Conservation (phyloP, 1,284 basidiomycete species). For the Leccinum subrobustum region DNA sequence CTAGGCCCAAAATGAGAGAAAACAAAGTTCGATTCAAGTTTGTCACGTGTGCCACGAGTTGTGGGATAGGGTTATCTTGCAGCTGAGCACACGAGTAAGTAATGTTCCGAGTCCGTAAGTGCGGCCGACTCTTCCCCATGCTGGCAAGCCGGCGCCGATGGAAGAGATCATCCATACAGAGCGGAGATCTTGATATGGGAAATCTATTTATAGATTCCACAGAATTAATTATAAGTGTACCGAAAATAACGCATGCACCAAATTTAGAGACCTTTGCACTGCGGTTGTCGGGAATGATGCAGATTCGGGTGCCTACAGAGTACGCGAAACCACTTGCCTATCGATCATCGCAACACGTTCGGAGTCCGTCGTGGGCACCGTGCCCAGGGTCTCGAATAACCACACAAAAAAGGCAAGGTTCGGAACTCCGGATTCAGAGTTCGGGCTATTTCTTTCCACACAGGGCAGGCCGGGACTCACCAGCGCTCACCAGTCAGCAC, state of each 20-base stretch:
- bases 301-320: neutral
- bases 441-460: neutral
- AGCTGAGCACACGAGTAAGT: neutral
- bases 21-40: neutral
- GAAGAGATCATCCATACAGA: neutral
- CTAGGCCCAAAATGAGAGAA: neutral
- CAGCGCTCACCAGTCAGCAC: neutral
- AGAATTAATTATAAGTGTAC: too few relatives aligned
- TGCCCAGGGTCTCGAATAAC: neutral
- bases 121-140: neutral
- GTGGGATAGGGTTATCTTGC: neutral
- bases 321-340: neutral
- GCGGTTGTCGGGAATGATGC: neutral
- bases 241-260: neutral
- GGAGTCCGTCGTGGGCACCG: neutral
- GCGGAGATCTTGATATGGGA: neutral
- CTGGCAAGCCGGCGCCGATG: neutral
- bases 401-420: neutral
- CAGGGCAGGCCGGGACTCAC: neutral
- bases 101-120: neutral
- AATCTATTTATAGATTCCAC: neutral
- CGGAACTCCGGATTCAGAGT: neutral
- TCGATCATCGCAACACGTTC: neutral
- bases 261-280: slow-evolving; percentile 1
- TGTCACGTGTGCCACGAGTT: neutral